Percentiles rank a stretch among this genome's conserved stretches.
These are phyloP conservation scores for Thelephora terrestris DNA, from an alignment of 1,284 basidiomycete genomes.

Conservation along the genomic window DNA sequence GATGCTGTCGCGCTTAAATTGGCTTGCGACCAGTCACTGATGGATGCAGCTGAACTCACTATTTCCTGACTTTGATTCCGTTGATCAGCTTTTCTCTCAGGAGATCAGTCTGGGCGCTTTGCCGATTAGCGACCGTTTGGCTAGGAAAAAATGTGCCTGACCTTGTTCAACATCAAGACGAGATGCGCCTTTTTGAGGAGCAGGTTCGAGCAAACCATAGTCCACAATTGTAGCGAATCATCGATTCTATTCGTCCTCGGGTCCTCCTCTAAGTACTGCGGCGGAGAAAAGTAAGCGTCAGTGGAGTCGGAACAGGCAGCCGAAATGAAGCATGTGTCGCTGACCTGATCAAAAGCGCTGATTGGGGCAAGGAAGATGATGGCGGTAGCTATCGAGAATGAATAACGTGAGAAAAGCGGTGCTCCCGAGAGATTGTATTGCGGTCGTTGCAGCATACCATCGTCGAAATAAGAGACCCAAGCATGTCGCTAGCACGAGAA, in stretches of 20 bases:
- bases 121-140: neutral
- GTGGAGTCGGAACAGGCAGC: constrained; percentile 2
- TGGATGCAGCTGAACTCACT: constrained; percentile 34
- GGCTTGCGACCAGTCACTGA: neutral
- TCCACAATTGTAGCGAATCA: constrained; percentile 71
- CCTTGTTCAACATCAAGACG: constrained; percentile 72
- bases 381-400: constrained; percentile 41
- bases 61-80: constrained; percentile 59
- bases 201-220: constrained; percentile 60
- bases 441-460: constrained; percentile 39
- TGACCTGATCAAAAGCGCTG: constrained; percentile 73
- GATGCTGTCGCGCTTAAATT: constrained; percentile 36
- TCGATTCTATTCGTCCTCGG: constrained; percentile 66
- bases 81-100: constrained; percentile 53
- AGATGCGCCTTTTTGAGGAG: constrained; percentile 62
- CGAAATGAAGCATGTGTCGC: constrained; percentile 5
- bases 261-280: constrained; percentile 72
- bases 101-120: constrained; percentile 43
- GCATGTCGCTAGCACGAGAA: constrained; percentile 45
- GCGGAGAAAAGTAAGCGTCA: constrained; percentile 7
- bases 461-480: constrained; percentile 77
- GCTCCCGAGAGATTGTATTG: too few species aligned
- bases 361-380: constrained; percentile 73
- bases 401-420: constrained; percentile 2
- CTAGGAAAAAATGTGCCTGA: constrained; percentile 14